Evolutionary conservation across 2,329 filamentous ascomycete genomes (phyloP), one percentile per base, ranked within the genome.

Genomic region (Botrytis fragariae): DNA sequence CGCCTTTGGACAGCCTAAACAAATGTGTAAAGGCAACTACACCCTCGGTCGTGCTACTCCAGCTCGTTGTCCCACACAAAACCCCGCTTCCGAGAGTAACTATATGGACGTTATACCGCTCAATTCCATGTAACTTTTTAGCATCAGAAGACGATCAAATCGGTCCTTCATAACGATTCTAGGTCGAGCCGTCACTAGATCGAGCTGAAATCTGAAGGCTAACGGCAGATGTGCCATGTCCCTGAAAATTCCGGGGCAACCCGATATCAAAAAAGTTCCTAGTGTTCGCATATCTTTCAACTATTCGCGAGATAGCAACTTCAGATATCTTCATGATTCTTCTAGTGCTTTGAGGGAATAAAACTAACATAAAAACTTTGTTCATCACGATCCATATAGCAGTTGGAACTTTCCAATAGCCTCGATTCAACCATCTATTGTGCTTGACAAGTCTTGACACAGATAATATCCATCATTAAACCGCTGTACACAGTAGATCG

Each of bases 141-240:
- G 35, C 48, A 69, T 69, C 65, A 69, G 65, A 9, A 69, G 65
- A 69, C 48, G 37, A 57, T 25, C n/a, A 57, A 44, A 42, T 69
- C 37, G 65, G 48, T 32, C 48, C 48, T 42, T 57, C 22, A 6
- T 48, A 57, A 25, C 2, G 29, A 35, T 42, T 57, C 22, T 32
- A 57, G 35, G 48, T 44, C 48, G 9, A 68, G 37, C n/a, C 48
- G 48, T 37, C 54, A 22, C 37, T 57, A 32, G 4, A 69, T 37
- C 6, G 65, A 57, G 35, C 65, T 57, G 65, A 44, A 57, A 69
- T 42, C 10, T 37, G 35, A 22, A 69, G 18, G 48, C 35, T 42
- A 44, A 57, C 18, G 37, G 25, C 48, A 44, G 48, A 32, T 44
- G 37, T 44, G 48, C 37, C 51, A 32, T 42, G n/a, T 29, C 35